These are phyloP conservation scores for Drosera spatulata DNA, from an alignment of 179 eudicot species.

Conservation along the genomic window DNA sequence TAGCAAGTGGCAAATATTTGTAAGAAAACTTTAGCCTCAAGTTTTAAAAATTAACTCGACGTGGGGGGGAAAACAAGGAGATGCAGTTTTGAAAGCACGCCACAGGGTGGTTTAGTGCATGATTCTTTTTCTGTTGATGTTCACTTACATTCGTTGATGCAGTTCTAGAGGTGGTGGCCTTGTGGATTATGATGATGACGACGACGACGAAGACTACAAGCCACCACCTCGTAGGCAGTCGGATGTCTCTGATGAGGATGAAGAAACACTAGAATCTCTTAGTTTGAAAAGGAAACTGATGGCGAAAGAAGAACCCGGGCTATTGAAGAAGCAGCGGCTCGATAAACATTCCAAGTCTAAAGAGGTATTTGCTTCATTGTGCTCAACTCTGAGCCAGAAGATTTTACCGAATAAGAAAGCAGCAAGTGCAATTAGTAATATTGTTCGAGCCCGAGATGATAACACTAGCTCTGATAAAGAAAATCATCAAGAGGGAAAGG, in stretches of 20 bases:
- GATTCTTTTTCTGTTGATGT: background rate
- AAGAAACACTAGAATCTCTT: slow-evolving; percentile 37
- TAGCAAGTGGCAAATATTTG: too few species aligned
- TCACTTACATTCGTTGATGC: slow-evolving; percentile 7
- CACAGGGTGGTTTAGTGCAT: too few species aligned
- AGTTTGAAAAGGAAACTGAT: slow-evolving; percentile 50
- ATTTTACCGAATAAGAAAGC: slow-evolving; percentile 54
- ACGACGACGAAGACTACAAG: slow-evolving; percentile 83
- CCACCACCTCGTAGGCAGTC: slow-evolving; percentile 70
- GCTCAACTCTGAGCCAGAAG: slow-evolving; percentile 59
- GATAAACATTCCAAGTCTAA: slow-evolving; percentile 42
- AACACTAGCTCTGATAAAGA: too few species aligned
- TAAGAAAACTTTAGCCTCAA: too few species aligned
- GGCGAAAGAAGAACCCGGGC: slow-evolving; percentile 49
- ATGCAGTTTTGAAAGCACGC: too few species aligned
- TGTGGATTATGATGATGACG: slow-evolving; percentile 94
- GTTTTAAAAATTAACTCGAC: too few species aligned
- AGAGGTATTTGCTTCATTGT: slow-evolving; percentile 70
- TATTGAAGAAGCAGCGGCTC: slow-evolving; percentile 41
- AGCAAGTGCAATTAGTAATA: slow-evolving; percentile 7
- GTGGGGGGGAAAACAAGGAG: too few species aligned
- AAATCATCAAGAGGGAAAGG: too few species aligned
- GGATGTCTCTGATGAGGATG: slow-evolving; percentile 50
- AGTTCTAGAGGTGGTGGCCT: slow-evolving; percentile 64
- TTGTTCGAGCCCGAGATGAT: too few species aligned